Evolutionary conservation across 2,329 filamentous ascomycete genomes (phyloP), one percentile per base, ranked within the genome.

Genomic region (Fusarium foetens): DNA sequence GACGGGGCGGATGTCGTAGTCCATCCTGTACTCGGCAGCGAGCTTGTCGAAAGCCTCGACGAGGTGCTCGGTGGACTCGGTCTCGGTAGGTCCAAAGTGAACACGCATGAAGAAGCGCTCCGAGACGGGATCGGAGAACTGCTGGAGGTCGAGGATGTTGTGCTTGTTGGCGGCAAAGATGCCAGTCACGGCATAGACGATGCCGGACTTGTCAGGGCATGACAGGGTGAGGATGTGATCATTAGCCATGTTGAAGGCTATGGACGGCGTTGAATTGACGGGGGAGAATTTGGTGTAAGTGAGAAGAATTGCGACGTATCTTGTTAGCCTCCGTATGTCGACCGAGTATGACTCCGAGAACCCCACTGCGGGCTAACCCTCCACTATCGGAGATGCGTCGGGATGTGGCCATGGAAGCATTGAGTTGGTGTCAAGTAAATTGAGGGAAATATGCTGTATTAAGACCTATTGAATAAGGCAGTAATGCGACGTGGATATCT

Each of bases 91-190:
- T 14, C 90, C 91, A 77, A 95, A 95, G 81, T 95, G 93, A 75
- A 95, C 92, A 79, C 93, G 89, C 93, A 96, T 95, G 84, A 96
- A 96, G 86, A 96, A 96, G 64, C 88, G 91, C 79, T 92, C 84
- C 25, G 91, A 92, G 29, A 86, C 88, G 31, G 90, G 89, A 82
- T 95, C 93, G 45, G 90, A 92, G 85, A 94, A 96, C 83, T 96
- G 93, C 83, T 94, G 93, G 72, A 94, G 88, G 82, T 96, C 93
- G 72, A 95, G 85, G 79, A 96, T 93, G 82, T 94, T 96, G 83
- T 95, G 87, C 76, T 90, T 88, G 81, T 93, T 88, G 69, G 87
- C 83, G 51, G 93, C 92, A 71, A 96, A 88, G 75, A 95, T 87
- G 70, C 91, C 92, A 12, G 93, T 95, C 73, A 96, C 93, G 62